These are phyloP conservation scores for Maudiozyma turicensis DNA, from an alignment of 805 yeast genomes.

Conservation along the genomic window DNA sequence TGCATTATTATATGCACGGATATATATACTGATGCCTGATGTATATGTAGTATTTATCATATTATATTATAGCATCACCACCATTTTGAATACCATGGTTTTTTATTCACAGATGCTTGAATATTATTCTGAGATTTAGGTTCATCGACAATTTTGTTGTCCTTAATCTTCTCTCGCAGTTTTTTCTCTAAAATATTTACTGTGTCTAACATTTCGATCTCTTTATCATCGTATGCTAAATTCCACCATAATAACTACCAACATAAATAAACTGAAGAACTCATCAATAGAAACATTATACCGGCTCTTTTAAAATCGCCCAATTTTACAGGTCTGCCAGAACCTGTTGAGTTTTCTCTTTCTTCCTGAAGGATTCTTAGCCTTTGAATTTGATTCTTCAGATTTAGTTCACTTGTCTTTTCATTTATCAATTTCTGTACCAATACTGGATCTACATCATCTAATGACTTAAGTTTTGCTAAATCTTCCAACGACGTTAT, in stretches of 20 bases:
- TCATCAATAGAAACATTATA: conserved; percentile 26
- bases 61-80: conserved; percentile 3
- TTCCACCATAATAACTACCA: conserved; percentile 26
- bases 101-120: background rate
- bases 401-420: conserved; percentile 23
- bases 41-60: background rate
- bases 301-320: conserved; percentile 22
- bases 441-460: conserved; percentile 27
- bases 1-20: background rate
- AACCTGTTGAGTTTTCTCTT: conserved; percentile 7
- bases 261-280: conserved; percentile 23
- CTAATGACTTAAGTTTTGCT: conserved; percentile 22
- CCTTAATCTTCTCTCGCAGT: conserved; percentile 4
- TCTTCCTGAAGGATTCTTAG: conserved; percentile 17
- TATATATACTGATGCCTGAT: background rate
- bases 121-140: too few species aligned
- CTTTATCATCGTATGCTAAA: conserved; percentile 22
- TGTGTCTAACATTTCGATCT: conserved; percentile 11
- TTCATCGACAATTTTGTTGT: background rate
- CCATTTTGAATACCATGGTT: background rate
- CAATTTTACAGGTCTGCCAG: conserved; percentile 6
- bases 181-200: conserved; percentile 15
- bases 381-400: conserved; percentile 21
- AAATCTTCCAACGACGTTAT: conserved; percentile 26
- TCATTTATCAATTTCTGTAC: conserved; percentile 24